phyloP scores from a whole-genome alignment of 73 alveolate genomes.

The Paramecium pentaurelia region DNA sequence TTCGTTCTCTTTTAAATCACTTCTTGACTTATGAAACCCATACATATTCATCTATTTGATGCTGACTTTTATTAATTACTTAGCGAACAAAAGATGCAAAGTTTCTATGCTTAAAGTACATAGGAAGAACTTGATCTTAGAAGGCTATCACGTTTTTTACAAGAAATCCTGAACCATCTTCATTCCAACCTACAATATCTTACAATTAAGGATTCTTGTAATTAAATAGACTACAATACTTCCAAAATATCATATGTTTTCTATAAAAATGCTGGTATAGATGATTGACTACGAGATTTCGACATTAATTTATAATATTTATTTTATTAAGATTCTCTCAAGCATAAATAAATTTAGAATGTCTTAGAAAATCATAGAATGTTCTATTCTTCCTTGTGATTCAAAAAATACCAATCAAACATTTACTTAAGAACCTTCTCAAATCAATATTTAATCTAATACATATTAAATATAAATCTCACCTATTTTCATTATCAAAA shows the following conservation, averaged over 20 bases:
- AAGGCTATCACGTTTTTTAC: constrained; percentile 88
- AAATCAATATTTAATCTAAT: background rate
- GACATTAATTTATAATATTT: background rate
- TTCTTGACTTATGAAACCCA: constrained; percentile 89
- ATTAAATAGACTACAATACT: background rate
- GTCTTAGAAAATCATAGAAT: background rate
- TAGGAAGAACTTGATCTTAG: constrained; percentile 93
- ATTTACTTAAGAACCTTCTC: background rate
- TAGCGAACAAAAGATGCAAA: constrained; percentile 96
- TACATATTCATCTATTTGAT: constrained; percentile 84
- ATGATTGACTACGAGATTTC: constrained; percentile 28
- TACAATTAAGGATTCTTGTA: constrained; percentile 29
- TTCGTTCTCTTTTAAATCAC: constrained; percentile 35
- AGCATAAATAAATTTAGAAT: background rate
- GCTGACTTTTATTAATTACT: constrained; percentile 55
- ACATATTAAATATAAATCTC: background rate
- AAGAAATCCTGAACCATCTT: constrained; percentile 89
- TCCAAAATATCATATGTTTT: constrained; percentile 66
- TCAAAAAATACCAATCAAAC: background rate
- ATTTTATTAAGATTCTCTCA: background rate
- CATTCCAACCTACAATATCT: constrained; percentile 90
- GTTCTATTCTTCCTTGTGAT: background rate
- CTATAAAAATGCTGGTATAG: constrained; percentile 62
- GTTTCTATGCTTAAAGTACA: constrained; percentile 95
- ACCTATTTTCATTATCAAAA: background rate